Percentiles rank a stretch among this genome's conserved stretches.
These are phyloP conservation scores for Rutstroemia sp. DNA, from an alignment of 2,329 filamentous ascomycete genomes.

Conservation along the genomic window DNA sequence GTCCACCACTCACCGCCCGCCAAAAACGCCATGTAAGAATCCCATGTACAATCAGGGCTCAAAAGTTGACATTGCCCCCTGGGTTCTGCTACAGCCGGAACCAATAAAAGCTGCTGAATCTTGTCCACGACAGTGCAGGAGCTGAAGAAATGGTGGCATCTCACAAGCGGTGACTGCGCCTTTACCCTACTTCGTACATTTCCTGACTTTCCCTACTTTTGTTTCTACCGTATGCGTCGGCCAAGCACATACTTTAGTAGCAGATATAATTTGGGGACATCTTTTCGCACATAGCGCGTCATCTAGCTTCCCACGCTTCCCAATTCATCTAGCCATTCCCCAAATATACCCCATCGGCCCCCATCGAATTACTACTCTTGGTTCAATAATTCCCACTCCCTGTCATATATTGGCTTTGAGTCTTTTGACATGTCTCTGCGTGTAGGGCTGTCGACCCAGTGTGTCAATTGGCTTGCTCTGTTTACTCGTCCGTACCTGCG, in stretches of 20 bases:
- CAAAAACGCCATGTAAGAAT: too few relatives aligned
- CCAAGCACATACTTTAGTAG: not conserved
- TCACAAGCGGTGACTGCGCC: slow-evolving; percentile 9
- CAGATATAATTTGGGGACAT: not conserved
- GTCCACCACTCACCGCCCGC: too few relatives aligned
- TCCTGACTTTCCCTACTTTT: not conserved
- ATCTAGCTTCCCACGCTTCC: not conserved
- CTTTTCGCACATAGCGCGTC: not conserved
- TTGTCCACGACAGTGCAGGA: not conserved
- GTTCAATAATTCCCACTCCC: slow-evolving; percentile 1
- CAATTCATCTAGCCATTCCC: not conserved
- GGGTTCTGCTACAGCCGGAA: too few relatives aligned
- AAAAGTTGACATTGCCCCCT: too few relatives aligned
- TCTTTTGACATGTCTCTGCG: not conserved
- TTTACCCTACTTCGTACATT: not conserved
- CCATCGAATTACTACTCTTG: not conserved
- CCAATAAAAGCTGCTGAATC: not conserved
- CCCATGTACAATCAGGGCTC: too few relatives aligned
- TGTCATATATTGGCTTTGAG: slow-evolving; percentile 1
- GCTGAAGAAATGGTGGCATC: slow-evolving; percentile 6
- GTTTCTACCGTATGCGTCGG: not conserved
- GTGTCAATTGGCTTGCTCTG: not conserved
- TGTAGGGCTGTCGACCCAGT: too few relatives aligned
- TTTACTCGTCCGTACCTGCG: not conserved
- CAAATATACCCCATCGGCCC: slow-evolving; percentile 2